These are phyloP conservation scores for Secale cereale DNA, from an alignment of 176 grass and related monocot genomes.

Conservation along the genomic window DNA sequence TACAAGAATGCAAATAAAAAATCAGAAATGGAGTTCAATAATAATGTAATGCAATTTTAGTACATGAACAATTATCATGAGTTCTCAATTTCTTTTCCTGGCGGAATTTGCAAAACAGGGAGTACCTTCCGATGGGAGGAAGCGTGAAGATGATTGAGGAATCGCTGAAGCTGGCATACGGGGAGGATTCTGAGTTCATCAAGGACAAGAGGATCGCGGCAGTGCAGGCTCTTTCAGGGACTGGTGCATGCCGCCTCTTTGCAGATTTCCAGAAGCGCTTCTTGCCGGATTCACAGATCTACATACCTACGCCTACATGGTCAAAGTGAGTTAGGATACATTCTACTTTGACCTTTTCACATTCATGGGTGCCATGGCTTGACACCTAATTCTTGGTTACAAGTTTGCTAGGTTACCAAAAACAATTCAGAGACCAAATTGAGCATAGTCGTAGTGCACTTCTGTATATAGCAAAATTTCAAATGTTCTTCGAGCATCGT, in stretches of 20 bases:
- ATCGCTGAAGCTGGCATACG: conserved; percentile 79
- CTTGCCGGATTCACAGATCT: conserved; percentile 83
- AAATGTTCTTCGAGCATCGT: neutral
- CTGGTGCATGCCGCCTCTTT: conserved; percentile 91
- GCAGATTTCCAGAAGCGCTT: conserved; percentile 95
- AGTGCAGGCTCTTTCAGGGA: conserved; percentile 90
- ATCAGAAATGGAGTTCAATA: neutral
- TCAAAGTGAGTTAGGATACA: conserved; percentile 59
- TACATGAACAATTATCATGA: neutral
- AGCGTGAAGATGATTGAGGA: conserved; percentile 82
- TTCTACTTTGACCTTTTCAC: neutral
- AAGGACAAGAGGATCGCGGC: conserved; percentile 87
- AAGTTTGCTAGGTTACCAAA: neutral
- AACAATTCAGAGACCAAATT: neutral
- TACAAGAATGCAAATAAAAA: neutral
- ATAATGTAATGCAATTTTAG: neutral
- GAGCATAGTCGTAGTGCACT: neutral
- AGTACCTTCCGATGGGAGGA: conserved; percentile 97
- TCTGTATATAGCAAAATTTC: neutral
- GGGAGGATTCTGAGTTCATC: conserved; percentile 82
- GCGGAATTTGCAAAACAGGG: conserved; percentile 38
- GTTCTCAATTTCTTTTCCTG: neutral
- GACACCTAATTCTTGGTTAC: neutral
- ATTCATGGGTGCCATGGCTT: neutral
- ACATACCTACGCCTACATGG: conserved; percentile 94